These are phyloP conservation scores for Cytospora piceae DNA, from an alignment of 2,329 filamentous ascomycete species.

Conservation along the genomic window DNA sequence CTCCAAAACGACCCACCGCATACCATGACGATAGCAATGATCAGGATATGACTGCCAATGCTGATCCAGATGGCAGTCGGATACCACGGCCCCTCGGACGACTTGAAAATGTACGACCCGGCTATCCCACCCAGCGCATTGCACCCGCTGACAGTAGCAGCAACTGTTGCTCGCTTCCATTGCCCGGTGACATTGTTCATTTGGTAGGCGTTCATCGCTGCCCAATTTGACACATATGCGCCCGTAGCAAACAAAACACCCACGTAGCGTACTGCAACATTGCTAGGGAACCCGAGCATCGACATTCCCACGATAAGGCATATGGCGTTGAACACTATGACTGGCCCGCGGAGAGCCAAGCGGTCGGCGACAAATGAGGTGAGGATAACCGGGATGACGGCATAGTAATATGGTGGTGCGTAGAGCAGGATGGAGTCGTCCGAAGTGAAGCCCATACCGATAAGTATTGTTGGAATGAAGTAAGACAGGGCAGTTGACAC, in stretches of 20 bases:
- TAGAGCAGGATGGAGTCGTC: constrained; percentile 63
- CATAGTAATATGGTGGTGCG: constrained; percentile 70
- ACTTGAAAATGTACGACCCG: constrained; percentile 29
- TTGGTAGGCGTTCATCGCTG: constrained; percentile 65
- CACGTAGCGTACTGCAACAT: constrained; percentile 65
- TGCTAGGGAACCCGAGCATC: constrained; percentile 64
- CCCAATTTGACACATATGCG: constrained; percentile 72
- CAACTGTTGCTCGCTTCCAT: constrained; percentile 30
- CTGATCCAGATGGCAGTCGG: constrained; percentile 30
- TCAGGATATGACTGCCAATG: constrained; percentile 28
- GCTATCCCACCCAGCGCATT: constrained; percentile 30
- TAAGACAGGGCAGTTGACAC: constrained; percentile 68
- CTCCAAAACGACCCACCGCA: constrained; percentile 27
- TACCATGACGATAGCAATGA: constrained; percentile 21
- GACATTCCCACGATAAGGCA: constrained; percentile 66
- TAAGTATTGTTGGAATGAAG: constrained; percentile 65
- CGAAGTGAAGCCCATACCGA: constrained; percentile 57
- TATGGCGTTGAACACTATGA: constrained; percentile 67
- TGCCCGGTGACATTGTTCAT: constrained; percentile 58
- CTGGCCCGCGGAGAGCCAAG: constrained; percentile 61
- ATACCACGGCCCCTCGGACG: constrained; percentile 26
- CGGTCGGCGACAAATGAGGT: constrained; percentile 66
- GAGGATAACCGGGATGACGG: constrained; percentile 64
- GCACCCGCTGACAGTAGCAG: constrained; percentile 29
- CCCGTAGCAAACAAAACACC: constrained; percentile 69